Percentiles rank a stretch among this genome's conserved stretches.
Conservation (phyloP, 768 basidiomycete species). For the Sarcomyxa edulis region DNA sequence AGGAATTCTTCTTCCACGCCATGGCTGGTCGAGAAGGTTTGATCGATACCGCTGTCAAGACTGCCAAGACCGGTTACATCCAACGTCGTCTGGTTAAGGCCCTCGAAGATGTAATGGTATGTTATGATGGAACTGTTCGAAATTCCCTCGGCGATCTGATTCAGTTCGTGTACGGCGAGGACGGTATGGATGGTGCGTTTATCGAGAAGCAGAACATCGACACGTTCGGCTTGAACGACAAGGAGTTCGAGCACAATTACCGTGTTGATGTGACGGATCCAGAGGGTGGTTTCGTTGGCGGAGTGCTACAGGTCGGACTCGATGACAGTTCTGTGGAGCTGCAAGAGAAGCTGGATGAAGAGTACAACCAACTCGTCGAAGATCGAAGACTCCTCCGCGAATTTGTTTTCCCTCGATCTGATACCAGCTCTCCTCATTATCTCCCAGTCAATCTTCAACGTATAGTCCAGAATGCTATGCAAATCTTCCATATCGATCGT, state of each 20-base stretch:
- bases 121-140: slow-evolving; percentile 96
- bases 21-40: slow-evolving; percentile 99
- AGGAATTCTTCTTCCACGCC: slow-evolving; percentile 99
- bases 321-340: slow-evolving; percentile 81
- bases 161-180: slow-evolving; percentile 96
- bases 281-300: slow-evolving; percentile 70
- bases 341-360: slow-evolving; percentile 78
- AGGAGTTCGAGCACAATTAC: slow-evolving; percentile 85
- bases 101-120: slow-evolving; percentile 94
- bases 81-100: slow-evolving; percentile 98
- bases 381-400: slow-evolving; percentile 78
- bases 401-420: slow-evolving; percentile 78
- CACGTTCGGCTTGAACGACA: slow-evolving; percentile 76
- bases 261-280: slow-evolving; percentile 93
- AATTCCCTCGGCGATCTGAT: slow-evolving; percentile 96
- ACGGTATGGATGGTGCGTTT: slow-evolving; percentile 97
- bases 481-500: slow-evolving; percentile 95
- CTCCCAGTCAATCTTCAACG: slow-evolving; percentile 95
- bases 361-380: slow-evolving; percentile 49
- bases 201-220: slow-evolving; percentile 96
- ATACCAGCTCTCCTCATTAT: slow-evolving; percentile 70
- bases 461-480: slow-evolving; percentile 90
- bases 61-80: slow-evolving; percentile 98
- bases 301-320: slow-evolving; percentile 81
- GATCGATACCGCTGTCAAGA: slow-evolving; percentile 99